Conservation (phyloP, 495 filamentous ascomycete genomes). For the Hypoxylon crocopeplum region DNA sequence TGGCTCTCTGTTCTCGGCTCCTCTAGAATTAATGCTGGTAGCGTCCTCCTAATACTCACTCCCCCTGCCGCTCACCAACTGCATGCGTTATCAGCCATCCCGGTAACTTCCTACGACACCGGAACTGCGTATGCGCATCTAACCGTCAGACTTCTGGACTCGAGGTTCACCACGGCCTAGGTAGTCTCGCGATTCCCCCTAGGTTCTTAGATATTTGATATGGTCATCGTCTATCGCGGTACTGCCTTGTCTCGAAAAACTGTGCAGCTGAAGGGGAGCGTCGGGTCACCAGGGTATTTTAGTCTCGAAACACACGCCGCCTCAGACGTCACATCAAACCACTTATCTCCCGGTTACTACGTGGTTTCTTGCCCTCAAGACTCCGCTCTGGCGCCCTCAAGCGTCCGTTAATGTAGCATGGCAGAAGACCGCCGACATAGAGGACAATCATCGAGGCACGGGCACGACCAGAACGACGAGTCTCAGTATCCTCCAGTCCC, state of each 20-base stretch:
- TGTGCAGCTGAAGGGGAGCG: conserved; percentile 9
- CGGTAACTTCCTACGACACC: conserved; percentile 6
- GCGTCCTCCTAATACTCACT: background rate
- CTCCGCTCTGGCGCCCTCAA: conserved; percentile 33
- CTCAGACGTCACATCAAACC: conserved; percentile 16
- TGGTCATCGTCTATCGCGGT: conserved; percentile 15
- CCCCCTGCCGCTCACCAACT: background rate
- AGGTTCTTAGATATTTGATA: conserved; percentile 7
- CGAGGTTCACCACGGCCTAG: conserved; percentile 3
- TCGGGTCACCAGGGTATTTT: conserved; percentile 5
- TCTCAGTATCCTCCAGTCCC: conserved; percentile 57
- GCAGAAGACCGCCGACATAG: conserved; percentile 50
- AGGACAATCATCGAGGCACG: conserved; percentile 48
- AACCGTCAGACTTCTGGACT: conserved; percentile 4
- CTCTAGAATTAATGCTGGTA: conserved; percentile 19
- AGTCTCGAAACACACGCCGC: conserved; percentile 23
- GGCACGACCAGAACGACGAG: conserved; percentile 45
- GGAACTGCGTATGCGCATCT: conserved; percentile 11
- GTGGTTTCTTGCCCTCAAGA: conserved; percentile 25
- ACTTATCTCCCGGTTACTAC: conserved; percentile 10
- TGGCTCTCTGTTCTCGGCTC: background rate
- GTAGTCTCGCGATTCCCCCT: background rate
- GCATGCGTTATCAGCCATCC: conserved; percentile 2
- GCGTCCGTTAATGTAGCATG: conserved; percentile 47
- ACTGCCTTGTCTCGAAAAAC: conserved; percentile 11